phyloP scores from a whole-genome alignment of 1,139 yeast genomes.

The Torulaspora globosa region DNA sequence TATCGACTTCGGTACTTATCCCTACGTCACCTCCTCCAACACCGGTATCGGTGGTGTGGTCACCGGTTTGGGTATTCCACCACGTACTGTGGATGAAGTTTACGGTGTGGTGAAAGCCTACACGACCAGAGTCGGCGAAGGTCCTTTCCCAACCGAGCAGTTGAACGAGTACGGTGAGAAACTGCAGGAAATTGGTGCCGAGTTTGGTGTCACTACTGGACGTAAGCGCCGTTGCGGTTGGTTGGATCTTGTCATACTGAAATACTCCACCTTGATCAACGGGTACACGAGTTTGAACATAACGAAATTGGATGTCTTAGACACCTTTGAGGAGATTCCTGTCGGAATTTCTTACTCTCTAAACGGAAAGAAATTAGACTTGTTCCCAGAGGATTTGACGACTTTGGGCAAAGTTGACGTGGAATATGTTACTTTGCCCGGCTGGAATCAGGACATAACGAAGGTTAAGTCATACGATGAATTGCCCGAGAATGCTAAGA shows the following conservation, averaged over 20 bases:
- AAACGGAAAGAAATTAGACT: slow-evolving; percentile 66
- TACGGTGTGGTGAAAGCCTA: slow-evolving; percentile 98
- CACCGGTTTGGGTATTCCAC: slow-evolving; percentile 96
- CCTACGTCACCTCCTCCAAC: slow-evolving; percentile 91
- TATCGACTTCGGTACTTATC: slow-evolving; percentile 96
- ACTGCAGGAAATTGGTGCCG: slow-evolving; percentile 88
- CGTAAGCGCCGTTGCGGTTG: slow-evolving; percentile 99
- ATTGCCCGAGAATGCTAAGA: slow-evolving; percentile 82
- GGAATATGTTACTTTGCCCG: slow-evolving; percentile 83
- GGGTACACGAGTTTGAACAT: slow-evolving; percentile 93
- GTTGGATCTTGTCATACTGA: slow-evolving; percentile 93
- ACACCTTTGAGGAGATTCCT: slow-evolving; percentile 79
- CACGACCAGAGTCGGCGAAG: slow-evolving; percentile 98
- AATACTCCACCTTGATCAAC: slow-evolving; percentile 83
- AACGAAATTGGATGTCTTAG: slow-evolving; percentile 92
- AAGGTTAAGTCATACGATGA: slow-evolving; percentile 63
- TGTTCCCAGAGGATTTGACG: slow-evolving; percentile 90
- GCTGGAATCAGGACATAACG: slow-evolving; percentile 89
- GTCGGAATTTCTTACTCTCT: slow-evolving; percentile 78
- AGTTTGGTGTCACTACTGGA: slow-evolving; percentile 97
- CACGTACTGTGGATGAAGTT: slow-evolving; percentile 68
- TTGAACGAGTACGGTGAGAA: slow-evolving; percentile 81
- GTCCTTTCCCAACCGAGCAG: slow-evolving; percentile 99
- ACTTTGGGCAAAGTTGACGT: slow-evolving; percentile 85
- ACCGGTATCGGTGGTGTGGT: slow-evolving; percentile 98